Percentiles rank a stretch among this genome's conserved stretches.
Conservation (phyloP, 1,284 basidiomycete species). For the Laetiporus sulphureus region DNA sequence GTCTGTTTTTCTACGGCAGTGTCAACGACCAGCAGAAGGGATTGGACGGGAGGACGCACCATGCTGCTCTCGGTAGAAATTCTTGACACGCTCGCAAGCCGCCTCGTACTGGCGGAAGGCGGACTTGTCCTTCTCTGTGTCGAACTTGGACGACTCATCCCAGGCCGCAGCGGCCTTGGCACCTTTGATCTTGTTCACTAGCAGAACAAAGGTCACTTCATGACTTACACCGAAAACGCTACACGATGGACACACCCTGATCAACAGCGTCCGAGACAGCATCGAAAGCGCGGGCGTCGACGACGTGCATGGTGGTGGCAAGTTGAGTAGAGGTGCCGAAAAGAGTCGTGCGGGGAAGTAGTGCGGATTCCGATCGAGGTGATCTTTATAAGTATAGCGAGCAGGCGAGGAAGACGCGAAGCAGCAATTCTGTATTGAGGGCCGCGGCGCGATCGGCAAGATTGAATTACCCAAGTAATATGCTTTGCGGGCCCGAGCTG, state of each 20-base stretch:
- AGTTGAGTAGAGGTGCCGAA: too few relatives aligned
- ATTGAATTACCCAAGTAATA: too few relatives aligned
- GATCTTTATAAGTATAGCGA: too few relatives aligned
- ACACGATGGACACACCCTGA: conserved; percentile 60
- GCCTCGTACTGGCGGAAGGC: conserved; percentile 66
- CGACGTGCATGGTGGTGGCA: conserved; percentile 9
- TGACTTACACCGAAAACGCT: too few relatives aligned
- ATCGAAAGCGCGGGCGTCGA: conserved; percentile 43
- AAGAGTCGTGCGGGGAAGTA: too few relatives aligned
- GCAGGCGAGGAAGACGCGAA: too few relatives aligned
- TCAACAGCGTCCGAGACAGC: conserved; percentile 71
- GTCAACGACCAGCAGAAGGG: too few relatives aligned
- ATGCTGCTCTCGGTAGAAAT: conserved; percentile 86
- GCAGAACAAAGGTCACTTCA: too few relatives aligned
- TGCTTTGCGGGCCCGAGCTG: too few relatives aligned
- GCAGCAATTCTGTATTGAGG: too few relatives aligned
- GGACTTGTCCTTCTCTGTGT: conserved; percentile 72
- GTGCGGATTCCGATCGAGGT: too few relatives aligned
- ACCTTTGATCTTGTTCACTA: conserved; percentile 66
- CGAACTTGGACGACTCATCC: conserved; percentile 62
- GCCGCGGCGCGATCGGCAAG: too few relatives aligned
- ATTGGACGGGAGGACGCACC: conserved; percentile 39
- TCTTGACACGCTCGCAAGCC: conserved; percentile 85
- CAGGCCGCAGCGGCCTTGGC: conserved; percentile 28
- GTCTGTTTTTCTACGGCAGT: conserved; percentile 73